Conservation (phyloP, 2,329 filamentous ascomycete species). For the Aspergillus sp. region DNA sequence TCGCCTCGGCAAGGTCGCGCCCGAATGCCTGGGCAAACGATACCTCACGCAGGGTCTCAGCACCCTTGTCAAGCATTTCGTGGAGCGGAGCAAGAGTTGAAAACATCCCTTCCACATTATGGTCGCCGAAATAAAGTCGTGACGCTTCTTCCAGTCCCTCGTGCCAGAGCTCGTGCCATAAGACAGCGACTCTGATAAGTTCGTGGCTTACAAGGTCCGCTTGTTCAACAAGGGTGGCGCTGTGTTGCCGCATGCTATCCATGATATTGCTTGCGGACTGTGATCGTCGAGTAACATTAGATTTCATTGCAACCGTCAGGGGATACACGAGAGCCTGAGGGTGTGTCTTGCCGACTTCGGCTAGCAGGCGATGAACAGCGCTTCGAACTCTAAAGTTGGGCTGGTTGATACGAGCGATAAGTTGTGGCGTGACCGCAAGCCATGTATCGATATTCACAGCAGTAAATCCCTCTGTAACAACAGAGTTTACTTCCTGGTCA, state of each 20-base stretch:
- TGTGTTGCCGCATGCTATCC: slow-evolving; percentile 97
- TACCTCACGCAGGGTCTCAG: slow-evolving; percentile 90
- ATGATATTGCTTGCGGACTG: slow-evolving; percentile 90
- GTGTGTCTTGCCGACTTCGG: slow-evolving; percentile 89
- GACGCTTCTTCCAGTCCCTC: slow-evolving; percentile 97
- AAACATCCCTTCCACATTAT: slow-evolving; percentile 98
- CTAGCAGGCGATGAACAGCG: slow-evolving; percentile 87
- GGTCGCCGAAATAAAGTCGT: slow-evolving; percentile 92
- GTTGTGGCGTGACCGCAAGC: slow-evolving; percentile 96
- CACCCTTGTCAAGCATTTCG: slow-evolving; percentile 83
- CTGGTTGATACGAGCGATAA: slow-evolving; percentile 97
- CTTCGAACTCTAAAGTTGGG: slow-evolving; percentile 84
- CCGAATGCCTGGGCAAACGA: slow-evolving; percentile 98
- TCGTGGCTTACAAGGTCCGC: slow-evolving; percentile 94
- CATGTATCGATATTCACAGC: slow-evolving; percentile 96
- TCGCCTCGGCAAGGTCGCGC: slow-evolving; percentile 88
- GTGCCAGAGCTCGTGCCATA: slow-evolving; percentile 99
- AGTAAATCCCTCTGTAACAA: slow-evolving; percentile 85
- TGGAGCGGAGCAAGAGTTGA: slow-evolving; percentile 85
- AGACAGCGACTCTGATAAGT: slow-evolving; percentile 90
- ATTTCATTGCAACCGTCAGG: slow-evolving; percentile 97
- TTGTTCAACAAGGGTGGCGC: slow-evolving; percentile 87
- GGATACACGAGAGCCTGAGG: slow-evolving; percentile 97
- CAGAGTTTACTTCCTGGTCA: slow-evolving; percentile 79
- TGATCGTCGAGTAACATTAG: slow-evolving; percentile 78